phyloP scores from a whole-genome alignment of 441 rosid species.

The Gossypium gossypioides region DNA sequence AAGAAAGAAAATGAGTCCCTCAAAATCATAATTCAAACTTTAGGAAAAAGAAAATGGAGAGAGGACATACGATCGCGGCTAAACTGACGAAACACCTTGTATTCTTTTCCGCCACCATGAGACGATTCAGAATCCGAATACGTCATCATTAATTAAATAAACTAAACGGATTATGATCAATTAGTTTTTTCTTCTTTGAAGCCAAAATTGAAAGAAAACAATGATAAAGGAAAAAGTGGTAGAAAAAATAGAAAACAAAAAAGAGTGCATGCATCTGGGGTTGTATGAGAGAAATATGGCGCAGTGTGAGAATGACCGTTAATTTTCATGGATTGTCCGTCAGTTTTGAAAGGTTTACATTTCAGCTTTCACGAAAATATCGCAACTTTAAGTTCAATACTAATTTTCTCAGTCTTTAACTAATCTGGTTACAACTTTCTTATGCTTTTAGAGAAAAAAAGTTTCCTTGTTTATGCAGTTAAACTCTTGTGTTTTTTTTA shows the following conservation, averaged over 20 bases:
- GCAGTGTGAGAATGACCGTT: conserved; percentile 25
- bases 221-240: not conserved
- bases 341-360: not conserved
- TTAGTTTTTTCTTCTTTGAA: not conserved
- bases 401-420: no score
- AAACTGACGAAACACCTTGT: conserved; percentile 36
- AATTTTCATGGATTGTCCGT: not conserved
- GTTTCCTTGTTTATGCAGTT: no score
- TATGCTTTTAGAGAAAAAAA: no score
- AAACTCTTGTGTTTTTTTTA: no score
- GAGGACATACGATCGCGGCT: conserved; percentile 66
- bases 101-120: conserved; percentile 34
- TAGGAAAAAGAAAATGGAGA: not conserved
- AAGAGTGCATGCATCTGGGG: not conserved
- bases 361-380: not conserved
- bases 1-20: not conserved
- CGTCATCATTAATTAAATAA: conserved; percentile 32
- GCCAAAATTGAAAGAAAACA: not conserved
- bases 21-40: not conserved
- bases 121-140: conserved; percentile 66
- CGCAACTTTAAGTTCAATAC: no score
- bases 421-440: no score
- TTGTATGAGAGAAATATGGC: conserved; percentile 16
- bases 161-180: not conserved
- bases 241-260: not conserved